These are phyloP conservation scores for Coelastrella sp. DNA, from an alignment of 139 green algal species.

Conservation along the genomic window DNA sequence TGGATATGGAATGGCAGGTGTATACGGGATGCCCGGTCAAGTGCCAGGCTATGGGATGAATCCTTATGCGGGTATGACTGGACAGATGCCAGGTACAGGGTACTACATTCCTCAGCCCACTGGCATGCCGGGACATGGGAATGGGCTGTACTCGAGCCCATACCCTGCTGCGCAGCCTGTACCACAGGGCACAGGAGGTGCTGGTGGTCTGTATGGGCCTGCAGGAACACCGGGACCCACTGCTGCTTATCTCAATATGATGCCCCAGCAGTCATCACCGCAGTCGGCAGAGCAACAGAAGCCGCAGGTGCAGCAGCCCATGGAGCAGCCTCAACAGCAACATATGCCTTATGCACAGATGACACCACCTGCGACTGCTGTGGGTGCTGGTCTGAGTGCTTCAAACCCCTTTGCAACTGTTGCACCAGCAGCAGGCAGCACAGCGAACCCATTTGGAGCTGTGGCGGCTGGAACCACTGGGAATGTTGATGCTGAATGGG, in stretches of 20 bases:
- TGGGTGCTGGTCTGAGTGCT: background rate
- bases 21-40: background rate
- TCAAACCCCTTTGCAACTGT: constrained; percentile 40
- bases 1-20: no score
- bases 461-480: background rate
- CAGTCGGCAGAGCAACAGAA: background rate
- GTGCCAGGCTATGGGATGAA: constrained; percentile 18
- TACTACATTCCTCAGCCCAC: constrained; percentile 15
- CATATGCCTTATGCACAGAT: background rate
- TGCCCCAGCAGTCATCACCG: background rate
- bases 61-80: constrained; percentile 12
- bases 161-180: no score
- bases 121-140: background rate
- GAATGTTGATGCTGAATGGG: constrained; percentile 40
- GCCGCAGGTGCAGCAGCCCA: background rate
- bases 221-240: background rate
- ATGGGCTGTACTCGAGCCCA: background rate
- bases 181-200: no score
- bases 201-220: no score
- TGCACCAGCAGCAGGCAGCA: constrained; percentile 19
- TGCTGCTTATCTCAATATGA: background rate
- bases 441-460: constrained; percentile 21
- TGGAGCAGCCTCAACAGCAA: background rate
- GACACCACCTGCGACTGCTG: background rate
- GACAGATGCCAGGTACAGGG: constrained; percentile 2